These are phyloP conservation scores for Solanum clarkiae DNA, from an alignment of 257 asterid genomes.

Conservation along the genomic window DNA sequence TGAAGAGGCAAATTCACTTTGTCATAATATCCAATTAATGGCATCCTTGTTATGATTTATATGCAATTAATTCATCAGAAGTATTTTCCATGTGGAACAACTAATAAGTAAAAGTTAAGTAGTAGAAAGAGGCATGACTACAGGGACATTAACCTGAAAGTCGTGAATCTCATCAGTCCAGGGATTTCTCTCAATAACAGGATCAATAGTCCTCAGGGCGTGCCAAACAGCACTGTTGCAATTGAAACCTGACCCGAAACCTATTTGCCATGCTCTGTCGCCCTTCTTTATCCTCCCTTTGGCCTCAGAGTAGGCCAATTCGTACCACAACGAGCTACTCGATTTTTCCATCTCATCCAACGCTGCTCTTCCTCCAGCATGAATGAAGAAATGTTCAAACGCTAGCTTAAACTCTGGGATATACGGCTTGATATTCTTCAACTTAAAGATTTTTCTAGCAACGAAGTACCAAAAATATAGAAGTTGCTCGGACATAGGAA, in stretches of 20 bases:
- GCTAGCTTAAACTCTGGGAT: slow-evolving; percentile 27
- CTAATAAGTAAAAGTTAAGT: neutral
- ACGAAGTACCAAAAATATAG: neutral
- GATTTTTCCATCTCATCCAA: slow-evolving; percentile 21
- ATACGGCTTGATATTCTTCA: slow-evolving; percentile 5
- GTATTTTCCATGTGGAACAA: neutral
- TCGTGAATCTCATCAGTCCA: slow-evolving; percentile 26
- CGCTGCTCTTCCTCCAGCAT: slow-evolving; percentile 26
- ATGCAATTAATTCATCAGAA: neutral
- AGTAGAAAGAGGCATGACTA: neutral
- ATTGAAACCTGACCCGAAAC: slow-evolving; percentile 29
- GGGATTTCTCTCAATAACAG: slow-evolving; percentile 16
- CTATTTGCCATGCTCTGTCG: slow-evolving; percentile 26
- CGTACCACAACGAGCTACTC: slow-evolving; percentile 30
- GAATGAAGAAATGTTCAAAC: slow-evolving; percentile 29
- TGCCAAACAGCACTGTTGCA: slow-evolving; percentile 31
- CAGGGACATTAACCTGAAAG: slow-evolving; percentile 19
- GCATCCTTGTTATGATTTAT: neutral
- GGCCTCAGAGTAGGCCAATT: slow-evolving; percentile 25
- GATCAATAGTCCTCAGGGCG: slow-evolving; percentile 17
- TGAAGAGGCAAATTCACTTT: neutral
- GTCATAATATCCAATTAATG: neutral
- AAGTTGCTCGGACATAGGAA: slow-evolving; percentile 18
- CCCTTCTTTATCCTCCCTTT: slow-evolving; percentile 26
- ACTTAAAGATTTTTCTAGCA: slow-evolving; percentile 1